phyloP scores from a whole-genome alignment of 192 early-diverging fungal genomes.

The Helicostylum pulchrum region DNA sequence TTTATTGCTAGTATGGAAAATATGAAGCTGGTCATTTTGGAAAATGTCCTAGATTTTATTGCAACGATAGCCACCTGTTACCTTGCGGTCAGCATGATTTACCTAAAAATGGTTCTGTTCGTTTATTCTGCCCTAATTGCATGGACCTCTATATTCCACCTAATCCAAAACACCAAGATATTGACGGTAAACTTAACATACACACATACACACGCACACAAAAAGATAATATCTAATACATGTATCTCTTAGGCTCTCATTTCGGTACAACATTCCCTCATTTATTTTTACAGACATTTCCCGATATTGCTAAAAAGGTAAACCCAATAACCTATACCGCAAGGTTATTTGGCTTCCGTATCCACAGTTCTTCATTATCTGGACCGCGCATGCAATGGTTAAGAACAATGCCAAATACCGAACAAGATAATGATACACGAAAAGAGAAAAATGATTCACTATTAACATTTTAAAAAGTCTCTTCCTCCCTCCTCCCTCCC shows the following conservation, averaged over 20 bases:
- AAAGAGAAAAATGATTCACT: no score
- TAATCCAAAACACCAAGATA: conserved; percentile 59
- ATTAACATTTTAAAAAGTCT: background rate
- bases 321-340: conserved; percentile 67
- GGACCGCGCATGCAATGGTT: conserved; percentile 95
- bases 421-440: background rate
- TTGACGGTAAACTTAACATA: no score
- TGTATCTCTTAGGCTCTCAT: conserved; percentile 69
- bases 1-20: conserved; percentile 53
- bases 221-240: background rate
- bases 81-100: conserved; percentile 73
- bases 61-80: conserved; percentile 56
- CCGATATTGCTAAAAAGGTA: conserved; percentile 62
- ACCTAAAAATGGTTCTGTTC: conserved; percentile 65
- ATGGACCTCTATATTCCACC: conserved; percentile 75
- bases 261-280: conserved; percentile 97
- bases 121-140: conserved; percentile 79
- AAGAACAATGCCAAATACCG: conserved; percentile 41
- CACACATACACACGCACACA: no score
- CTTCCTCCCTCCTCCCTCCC: no score
- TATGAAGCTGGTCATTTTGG: conserved; percentile 78
- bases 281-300: conserved; percentile 86
- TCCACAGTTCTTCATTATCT: conserved; percentile 67
- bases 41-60: conserved; percentile 68
- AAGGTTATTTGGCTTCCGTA: conserved; percentile 89